Percentiles rank a stretch among this genome's conserved stretches.
Evolutionary conservation across 2,329 filamentous ascomycete genomes (phyloP).

Genomic region (Colletotrichum sp.): DNA sequence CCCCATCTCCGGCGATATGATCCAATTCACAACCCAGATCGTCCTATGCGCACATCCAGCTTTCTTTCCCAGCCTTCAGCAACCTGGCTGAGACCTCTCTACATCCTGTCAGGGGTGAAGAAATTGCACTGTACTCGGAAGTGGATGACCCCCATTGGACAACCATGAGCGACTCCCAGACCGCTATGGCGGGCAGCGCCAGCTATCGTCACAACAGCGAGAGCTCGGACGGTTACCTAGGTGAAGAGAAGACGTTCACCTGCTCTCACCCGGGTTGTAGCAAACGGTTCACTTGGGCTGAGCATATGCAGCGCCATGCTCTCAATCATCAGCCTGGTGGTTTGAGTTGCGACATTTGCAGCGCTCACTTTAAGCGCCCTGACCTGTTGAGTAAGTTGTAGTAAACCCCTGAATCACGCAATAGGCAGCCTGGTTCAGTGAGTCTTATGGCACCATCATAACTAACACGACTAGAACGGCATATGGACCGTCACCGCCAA

Average conservation of each 20-base stretch:
- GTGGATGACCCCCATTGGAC: background rate
- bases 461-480: constrained; percentile 49
- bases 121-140: background rate
- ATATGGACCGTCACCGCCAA: constrained; percentile 58
- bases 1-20: constrained; percentile 7
- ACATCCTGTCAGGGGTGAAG: background rate
- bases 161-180: background rate
- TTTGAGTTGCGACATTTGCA: constrained; percentile 63
- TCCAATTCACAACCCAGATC: background rate
- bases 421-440: background rate
- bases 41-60: background rate
- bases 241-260: constrained; percentile 7
- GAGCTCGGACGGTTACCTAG: background rate
- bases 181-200: background rate
- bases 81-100: background rate
- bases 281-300: constrained; percentile 60
- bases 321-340: constrained; percentile 61
- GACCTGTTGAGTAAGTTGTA: constrained; percentile 46
- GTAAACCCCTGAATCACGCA: background rate
- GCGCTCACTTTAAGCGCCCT: constrained; percentile 64
- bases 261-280: constrained; percentile 53
- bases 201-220: constrained; percentile 4
- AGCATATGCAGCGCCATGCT: constrained; percentile 63
- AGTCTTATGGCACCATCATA: background rate
- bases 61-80: background rate